phyloP scores from a whole-genome alignment of 2,329 filamentous ascomycete genomes.

The Botrytis tulipae region DNA sequence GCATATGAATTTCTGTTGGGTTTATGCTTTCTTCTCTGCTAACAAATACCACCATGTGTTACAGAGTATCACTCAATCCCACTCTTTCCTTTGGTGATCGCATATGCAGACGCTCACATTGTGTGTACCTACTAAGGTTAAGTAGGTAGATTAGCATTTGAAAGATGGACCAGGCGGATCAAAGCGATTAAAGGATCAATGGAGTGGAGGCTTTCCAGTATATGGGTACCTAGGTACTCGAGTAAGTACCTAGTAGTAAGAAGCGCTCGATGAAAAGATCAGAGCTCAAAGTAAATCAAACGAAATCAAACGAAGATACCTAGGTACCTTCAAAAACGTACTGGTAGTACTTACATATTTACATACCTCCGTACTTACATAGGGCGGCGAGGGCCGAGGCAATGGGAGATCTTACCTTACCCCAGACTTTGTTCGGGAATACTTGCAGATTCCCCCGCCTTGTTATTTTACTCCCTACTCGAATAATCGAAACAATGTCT shows the following conservation, averaged over 20 bases:
- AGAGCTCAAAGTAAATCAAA: not conserved
- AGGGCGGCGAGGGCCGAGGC: conserved; percentile 10
- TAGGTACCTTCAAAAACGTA: not conserved
- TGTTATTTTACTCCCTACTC: not conserved
- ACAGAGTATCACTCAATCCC: not conserved
- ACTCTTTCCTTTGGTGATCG: conserved; percentile 1
- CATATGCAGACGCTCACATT: conserved; percentile 12
- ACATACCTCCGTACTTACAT: not conserved
- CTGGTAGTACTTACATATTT: too few relatives aligned
- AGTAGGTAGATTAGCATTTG: not conserved
- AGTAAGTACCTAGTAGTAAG: not conserved
- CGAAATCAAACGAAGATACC: not conserved
- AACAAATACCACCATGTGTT: conserved; percentile 14
- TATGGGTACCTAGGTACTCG: not conserved
- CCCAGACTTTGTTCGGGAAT: conserved; percentile 24
- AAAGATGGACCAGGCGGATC: not conserved
- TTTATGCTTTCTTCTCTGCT: not conserved
- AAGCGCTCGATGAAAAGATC: not conserved
- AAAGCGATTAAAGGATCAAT: not conserved
- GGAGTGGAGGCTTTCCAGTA: not conserved
- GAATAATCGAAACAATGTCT: not conserved
- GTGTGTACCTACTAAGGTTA: not conserved
- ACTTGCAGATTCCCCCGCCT: conserved; percentile 4
- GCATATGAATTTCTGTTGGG: conserved; percentile 21
- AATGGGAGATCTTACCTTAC: conserved; percentile 15